These are phyloP conservation scores for Phytophthora cactorum DNA, from an alignment of 352 stramenopile species.

Conservation along the genomic window DNA sequence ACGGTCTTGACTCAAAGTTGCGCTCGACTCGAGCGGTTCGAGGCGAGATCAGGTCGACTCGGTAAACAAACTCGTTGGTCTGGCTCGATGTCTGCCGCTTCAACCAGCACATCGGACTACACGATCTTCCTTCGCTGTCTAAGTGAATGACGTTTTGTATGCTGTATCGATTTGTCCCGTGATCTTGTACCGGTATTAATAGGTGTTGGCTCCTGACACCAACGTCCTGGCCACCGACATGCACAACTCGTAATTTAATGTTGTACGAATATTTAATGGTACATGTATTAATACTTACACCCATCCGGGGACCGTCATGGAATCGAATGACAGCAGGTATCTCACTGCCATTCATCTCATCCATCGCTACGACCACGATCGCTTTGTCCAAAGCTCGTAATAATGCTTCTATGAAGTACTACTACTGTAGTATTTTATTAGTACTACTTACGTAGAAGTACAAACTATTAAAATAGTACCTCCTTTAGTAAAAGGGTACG, in stretches of 20 bases:
- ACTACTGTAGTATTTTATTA: too few species aligned
- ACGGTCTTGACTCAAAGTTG: not conserved
- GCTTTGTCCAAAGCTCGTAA: too few species aligned
- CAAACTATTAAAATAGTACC: too few species aligned
- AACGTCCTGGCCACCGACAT: not conserved
- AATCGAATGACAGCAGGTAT: not conserved
- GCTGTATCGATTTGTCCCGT: conserved; percentile 7
- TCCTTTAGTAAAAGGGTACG: too few species aligned
- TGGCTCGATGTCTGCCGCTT: conserved; percentile 11
- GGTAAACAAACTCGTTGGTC: conserved; percentile 4
- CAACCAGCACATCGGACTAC: conserved; percentile 22
- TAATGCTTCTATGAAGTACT: too few species aligned
- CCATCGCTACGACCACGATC: too few species aligned
- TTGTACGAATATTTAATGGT: too few species aligned
- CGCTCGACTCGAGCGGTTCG: not conserved
- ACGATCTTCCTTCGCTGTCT: conserved; percentile 24
- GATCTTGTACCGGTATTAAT: not conserved
- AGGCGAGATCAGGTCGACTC: not conserved
- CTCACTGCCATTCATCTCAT: not conserved
- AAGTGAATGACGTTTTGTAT: conserved; percentile 1
- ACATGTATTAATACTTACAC: too few species aligned
- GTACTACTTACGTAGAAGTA: too few species aligned
- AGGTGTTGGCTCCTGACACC: too few species aligned
- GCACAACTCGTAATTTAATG: not conserved
- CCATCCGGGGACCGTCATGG: too few species aligned